Conservation (phyloP, 768 basidiomycete species). For the Naganishia kalamii region DNA sequence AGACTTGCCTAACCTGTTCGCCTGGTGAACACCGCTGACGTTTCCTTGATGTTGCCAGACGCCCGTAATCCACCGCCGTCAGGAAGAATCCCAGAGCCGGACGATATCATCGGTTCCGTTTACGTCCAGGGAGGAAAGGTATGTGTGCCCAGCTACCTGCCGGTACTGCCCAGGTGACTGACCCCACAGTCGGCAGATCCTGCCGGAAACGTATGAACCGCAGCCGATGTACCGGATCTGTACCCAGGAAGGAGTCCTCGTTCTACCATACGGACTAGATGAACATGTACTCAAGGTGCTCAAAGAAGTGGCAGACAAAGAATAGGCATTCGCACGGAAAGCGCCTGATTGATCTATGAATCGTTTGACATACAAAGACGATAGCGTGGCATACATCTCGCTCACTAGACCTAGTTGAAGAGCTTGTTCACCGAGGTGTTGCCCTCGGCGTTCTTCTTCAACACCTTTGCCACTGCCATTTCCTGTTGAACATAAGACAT, state of each 20-base stretch:
- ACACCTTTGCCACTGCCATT: slow-evolving; percentile 92
- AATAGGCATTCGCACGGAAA: not conserved
- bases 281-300: slow-evolving; percentile 30
- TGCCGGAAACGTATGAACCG: slow-evolving; percentile 41
- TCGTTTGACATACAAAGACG: not conserved
- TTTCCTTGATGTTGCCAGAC: slow-evolving; percentile 23
- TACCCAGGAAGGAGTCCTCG: slow-evolving; percentile 38
- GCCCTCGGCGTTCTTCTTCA: slow-evolving; percentile 94
- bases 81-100: slow-evolving; percentile 44
- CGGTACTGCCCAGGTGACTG: not conserved
- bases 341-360: not conserved
- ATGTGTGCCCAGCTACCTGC: not conserved
- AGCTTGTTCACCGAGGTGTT: slow-evolving; percentile 92
- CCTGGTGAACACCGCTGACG: not conserved
- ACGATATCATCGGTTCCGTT: slow-evolving; percentile 44
- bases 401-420: slow-evolving; percentile 53
- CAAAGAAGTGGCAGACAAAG: not conserved
- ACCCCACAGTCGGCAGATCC: slow-evolving; percentile 25
- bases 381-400: not conserved
- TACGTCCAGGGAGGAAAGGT: slow-evolving; percentile 44
- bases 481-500: slow-evolving; percentile 49
- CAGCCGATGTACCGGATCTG: slow-evolving; percentile 41
- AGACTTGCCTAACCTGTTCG: slow-evolving; percentile 6
- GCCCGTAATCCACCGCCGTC: slow-evolving; percentile 41
- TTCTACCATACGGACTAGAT: slow-evolving; percentile 40